Evolutionary conservation across 2,329 filamentous ascomycete genomes (phyloP).

Genomic region (Microdochium bolleyi): DNA sequence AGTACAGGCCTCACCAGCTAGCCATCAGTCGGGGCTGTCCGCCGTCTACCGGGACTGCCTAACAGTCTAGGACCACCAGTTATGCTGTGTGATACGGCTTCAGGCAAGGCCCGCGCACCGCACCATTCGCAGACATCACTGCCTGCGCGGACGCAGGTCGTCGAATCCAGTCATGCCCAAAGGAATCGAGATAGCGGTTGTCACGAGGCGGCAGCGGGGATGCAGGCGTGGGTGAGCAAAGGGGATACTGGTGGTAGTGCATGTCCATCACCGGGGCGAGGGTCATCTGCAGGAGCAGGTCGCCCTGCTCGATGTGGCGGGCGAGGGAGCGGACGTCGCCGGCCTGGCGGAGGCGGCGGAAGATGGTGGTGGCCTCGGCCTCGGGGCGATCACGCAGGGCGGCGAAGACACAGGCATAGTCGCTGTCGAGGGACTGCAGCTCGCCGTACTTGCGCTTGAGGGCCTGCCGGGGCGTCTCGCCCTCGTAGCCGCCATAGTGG

Average conservation of each 20-base stretch:
- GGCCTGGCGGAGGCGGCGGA: slow-evolving; percentile 11
- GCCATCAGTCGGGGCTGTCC: slow-evolving; percentile 15
- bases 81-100: slow-evolving; percentile 15
- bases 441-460: background rate
- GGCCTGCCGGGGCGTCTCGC: background rate
- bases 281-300: slow-evolving; percentile 12
- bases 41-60: slow-evolving; percentile 16
- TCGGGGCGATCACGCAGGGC: slow-evolving; percentile 11
- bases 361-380: slow-evolving; percentile 7
- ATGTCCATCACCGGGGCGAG: slow-evolving; percentile 10
- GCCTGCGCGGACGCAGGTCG: slow-evolving; percentile 1
- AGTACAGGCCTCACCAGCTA: slow-evolving; percentile 9
- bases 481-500: background rate
- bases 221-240: slow-evolving; percentile 11
- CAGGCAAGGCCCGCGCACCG: slow-evolving; percentile 10
- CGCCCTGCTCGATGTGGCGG: slow-evolving; percentile 10
- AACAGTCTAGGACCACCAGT: slow-evolving; percentile 12
- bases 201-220: slow-evolving; percentile 1
- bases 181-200: slow-evolving; percentile 9
- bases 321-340: slow-evolving; percentile 11
- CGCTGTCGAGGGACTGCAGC: background rate
- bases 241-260: slow-evolving; percentile 17
- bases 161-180: slow-evolving; percentile 7
- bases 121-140: slow-evolving; percentile 3
- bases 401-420: slow-evolving; percentile 2